Evolutionary conservation across 768 basidiomycete species (phyloP).

Genomic region (Tylopilus subfusipes): DNA sequence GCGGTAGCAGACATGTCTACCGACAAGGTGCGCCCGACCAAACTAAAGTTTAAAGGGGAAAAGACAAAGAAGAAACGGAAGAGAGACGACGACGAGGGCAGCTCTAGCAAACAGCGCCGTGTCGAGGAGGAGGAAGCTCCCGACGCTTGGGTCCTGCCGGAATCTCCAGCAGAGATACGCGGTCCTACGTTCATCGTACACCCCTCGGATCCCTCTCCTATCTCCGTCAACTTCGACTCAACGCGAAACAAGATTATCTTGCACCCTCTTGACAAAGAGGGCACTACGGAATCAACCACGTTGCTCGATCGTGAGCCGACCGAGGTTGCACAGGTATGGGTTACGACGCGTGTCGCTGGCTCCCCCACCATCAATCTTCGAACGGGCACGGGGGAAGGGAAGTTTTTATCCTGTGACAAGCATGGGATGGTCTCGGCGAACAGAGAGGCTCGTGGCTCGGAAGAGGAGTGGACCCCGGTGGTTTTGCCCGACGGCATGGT

Average conservation of each 20-base stretch:
- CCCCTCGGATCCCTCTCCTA: conserved; percentile 74
- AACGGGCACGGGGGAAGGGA: conserved; percentile 83
- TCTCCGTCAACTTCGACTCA: conserved; percentile 74
- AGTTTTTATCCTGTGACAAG: conserved; percentile 85
- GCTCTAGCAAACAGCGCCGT: conserved; percentile 43
- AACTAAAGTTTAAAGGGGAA: conserved; percentile 88
- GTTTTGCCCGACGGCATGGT: conserved; percentile 82
- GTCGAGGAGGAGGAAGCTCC: conserved; percentile 60
- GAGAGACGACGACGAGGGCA: conserved; percentile 48
- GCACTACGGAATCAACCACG: conserved; percentile 39
- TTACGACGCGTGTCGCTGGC: conserved; percentile 81
- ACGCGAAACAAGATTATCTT: conserved; percentile 73
- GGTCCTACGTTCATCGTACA: conserved; percentile 86
- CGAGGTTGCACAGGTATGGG: conserved; percentile 90
- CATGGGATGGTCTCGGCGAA: conserved; percentile 82
- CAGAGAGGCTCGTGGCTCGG: conserved; percentile 85
- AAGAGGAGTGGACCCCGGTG: conserved; percentile 92
- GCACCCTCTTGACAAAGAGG: conserved; percentile 59
- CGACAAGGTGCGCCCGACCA: conserved; percentile 61
- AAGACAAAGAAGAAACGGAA: conserved; percentile 81
- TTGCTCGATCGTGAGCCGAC: conserved; percentile 68
- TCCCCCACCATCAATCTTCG: conserved; percentile 82
- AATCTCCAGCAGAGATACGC: conserved; percentile 67
- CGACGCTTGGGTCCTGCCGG: conserved; percentile 79
- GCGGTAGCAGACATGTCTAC: conserved; percentile 29